These are phyloP conservation scores for Fusarium sp. DNA, from an alignment of 2,329 filamentous ascomycete genomes.

Conservation along the genomic window DNA sequence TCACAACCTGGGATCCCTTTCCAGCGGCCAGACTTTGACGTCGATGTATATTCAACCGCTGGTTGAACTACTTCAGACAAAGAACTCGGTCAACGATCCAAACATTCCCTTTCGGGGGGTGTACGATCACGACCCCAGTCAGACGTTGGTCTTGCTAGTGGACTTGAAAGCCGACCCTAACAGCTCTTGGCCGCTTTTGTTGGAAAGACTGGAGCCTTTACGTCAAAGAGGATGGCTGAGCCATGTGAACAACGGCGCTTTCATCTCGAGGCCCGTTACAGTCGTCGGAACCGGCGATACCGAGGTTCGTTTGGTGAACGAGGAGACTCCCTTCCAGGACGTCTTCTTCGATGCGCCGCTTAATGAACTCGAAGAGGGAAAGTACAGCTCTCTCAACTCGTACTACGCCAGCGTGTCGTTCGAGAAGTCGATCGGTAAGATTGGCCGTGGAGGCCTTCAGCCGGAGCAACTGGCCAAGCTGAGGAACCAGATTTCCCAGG, in stretches of 20 bases:
- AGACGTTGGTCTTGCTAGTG: constrained; percentile 68
- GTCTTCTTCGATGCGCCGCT: constrained; percentile 73
- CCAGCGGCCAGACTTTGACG: constrained; percentile 63
- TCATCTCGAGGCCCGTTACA: constrained; percentile 66
- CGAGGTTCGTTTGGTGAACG: constrained; percentile 25
- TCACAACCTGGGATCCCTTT: constrained; percentile 64
- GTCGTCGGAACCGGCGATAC: constrained; percentile 70
- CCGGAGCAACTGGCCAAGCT: constrained; percentile 54
- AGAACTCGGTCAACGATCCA: constrained; percentile 35
- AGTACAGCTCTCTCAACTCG: constrained; percentile 63
- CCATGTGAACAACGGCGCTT: constrained; percentile 57
- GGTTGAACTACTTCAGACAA: constrained; percentile 63
- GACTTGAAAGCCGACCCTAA: constrained; percentile 67
- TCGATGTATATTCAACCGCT: constrained; percentile 71
- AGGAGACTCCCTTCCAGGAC: constrained; percentile 54
- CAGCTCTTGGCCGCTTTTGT: constrained; percentile 40
- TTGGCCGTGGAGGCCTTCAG: constrained; percentile 55
- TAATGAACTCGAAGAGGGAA: constrained; percentile 46
- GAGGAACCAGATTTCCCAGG: constrained; percentile 55
- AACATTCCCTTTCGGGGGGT: constrained; percentile 56
- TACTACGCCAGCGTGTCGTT: constrained; percentile 72
- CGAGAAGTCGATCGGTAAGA: constrained; percentile 59
- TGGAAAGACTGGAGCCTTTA: constrained; percentile 60
- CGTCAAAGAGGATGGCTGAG: constrained; percentile 65
- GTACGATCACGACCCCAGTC: constrained; percentile 60